A percentile compares a stretch with the other conserved stretches of the same genome.
These are phyloP conservation scores for Fraxinus greggii DNA, from an alignment of 305 asterid genomes.

Conservation along the genomic window DNA sequence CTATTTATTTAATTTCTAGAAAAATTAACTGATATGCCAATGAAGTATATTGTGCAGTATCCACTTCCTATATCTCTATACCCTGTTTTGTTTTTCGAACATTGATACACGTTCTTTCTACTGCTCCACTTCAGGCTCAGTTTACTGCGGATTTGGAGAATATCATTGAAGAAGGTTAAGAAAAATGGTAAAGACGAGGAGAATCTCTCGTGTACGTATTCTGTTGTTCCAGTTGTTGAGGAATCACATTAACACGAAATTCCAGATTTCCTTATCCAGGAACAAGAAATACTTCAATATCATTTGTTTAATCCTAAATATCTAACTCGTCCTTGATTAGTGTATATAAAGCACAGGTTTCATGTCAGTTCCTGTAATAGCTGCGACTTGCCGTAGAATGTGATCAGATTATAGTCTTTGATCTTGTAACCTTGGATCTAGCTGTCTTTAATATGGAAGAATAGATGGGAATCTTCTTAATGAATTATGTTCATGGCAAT, in stretches of 20 bases:
- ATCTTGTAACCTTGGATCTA: neutral
- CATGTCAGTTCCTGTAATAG: neutral
- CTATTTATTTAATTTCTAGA: neutral
- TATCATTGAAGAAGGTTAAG: constrained; percentile 62
- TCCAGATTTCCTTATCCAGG: neutral
- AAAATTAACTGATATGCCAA: neutral
- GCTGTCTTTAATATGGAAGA: neutral
- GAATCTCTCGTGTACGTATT: constrained; percentile 42
- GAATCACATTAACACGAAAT: constrained; percentile 34
- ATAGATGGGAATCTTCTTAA: neutral
- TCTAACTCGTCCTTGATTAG: neutral
- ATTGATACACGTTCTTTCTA: constrained; percentile 4
- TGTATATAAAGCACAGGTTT: neutral
- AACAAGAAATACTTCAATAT: neutral
- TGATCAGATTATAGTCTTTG: neutral
- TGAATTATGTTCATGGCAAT: neutral
- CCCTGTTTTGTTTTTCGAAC: neutral
- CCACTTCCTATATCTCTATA: neutral
- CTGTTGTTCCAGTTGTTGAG: constrained; percentile 49
- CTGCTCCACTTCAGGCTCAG: constrained; percentile 55
- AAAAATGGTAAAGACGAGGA: constrained; percentile 48
- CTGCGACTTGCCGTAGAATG: neutral
- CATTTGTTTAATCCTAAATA: neutral
- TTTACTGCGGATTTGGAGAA: constrained; percentile 63
- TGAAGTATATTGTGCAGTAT: neutral